These are phyloP conservation scores for Chlorella sp. DNA, from an alignment of 139 green algal species.

Conservation along the genomic window DNA sequence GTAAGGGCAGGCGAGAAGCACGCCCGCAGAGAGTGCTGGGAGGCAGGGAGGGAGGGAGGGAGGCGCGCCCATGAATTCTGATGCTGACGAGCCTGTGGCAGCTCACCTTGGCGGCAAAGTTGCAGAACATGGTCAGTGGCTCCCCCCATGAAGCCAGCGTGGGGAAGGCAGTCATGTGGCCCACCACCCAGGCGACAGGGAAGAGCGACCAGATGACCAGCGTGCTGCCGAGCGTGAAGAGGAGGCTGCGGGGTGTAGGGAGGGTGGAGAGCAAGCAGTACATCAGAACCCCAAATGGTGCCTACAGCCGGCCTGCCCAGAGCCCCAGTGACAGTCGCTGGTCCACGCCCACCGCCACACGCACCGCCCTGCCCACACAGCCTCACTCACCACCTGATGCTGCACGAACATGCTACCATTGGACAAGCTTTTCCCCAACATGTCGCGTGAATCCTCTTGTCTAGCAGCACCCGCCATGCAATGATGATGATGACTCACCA, in stretches of 20 bases:
- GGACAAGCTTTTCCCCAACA: no score
- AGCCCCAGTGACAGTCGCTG: no score
- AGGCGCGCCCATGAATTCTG: no score
- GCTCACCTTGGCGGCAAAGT: slow-evolving; percentile 26
- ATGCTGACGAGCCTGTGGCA: no score
- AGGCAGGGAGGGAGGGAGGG: no score
- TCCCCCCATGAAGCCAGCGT: slow-evolving; percentile 4
- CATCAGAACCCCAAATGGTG: neutral
- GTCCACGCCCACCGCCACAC: no score
- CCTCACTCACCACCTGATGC: no score
- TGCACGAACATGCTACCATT: no score
- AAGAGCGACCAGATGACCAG: slow-evolving; percentile 25
- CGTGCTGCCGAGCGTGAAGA: slow-evolving; percentile 10
- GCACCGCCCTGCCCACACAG: no score
- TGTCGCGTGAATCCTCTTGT: no score
- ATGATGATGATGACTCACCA: no score
- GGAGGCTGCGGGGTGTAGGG: slow-evolving; percentile 3
- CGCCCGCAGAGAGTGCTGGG: neutral
- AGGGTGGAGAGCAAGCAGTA: neutral
- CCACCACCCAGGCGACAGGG: slow-evolving; percentile 12
- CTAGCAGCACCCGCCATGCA: no score
- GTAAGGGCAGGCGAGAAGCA: neutral
- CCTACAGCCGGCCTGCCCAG: neutral
- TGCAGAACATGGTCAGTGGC: slow-evolving; percentile 14
- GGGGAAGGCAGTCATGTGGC: neutral